Evolutionary conservation across 108 stramenopile species (phyloP).

Genomic region (Cyclotella sp.): DNA sequence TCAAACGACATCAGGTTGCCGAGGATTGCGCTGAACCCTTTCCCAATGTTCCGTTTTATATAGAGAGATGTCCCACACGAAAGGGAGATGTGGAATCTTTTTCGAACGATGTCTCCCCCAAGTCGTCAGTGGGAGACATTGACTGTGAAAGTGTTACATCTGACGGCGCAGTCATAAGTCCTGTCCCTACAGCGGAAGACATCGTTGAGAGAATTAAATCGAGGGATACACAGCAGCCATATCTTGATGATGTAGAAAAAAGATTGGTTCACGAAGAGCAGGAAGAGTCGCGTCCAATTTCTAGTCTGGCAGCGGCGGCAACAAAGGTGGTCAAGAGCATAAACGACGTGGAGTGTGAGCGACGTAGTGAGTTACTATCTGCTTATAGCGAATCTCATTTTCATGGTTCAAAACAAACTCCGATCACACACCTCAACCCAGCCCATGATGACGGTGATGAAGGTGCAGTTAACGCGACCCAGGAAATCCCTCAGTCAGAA

Average conservation of each 20-base stretch:
- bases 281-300: neutral
- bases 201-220: neutral
- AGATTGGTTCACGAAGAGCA: neutral
- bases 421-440: neutral
- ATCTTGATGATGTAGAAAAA: neutral
- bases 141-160: conserved; percentile 8
- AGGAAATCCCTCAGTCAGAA: no score
- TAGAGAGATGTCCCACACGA: neutral
- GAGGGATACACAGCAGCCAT: neutral
- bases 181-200: neutral
- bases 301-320: neutral
- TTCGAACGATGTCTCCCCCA: neutral
- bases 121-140: neutral
- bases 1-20: neutral
- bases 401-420: neutral
- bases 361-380: no score
- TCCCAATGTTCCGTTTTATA: neutral
- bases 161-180: conserved; percentile 18
- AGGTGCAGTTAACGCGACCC: neutral
- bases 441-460: neutral
- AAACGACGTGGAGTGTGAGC: neutral
- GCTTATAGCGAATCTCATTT: no score
- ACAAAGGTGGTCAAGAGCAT: neutral
- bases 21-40: neutral
- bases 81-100: neutral